Conservation (phyloP, 2,329 filamentous ascomycete genomes). For the Alternaria postmessia region DNA sequence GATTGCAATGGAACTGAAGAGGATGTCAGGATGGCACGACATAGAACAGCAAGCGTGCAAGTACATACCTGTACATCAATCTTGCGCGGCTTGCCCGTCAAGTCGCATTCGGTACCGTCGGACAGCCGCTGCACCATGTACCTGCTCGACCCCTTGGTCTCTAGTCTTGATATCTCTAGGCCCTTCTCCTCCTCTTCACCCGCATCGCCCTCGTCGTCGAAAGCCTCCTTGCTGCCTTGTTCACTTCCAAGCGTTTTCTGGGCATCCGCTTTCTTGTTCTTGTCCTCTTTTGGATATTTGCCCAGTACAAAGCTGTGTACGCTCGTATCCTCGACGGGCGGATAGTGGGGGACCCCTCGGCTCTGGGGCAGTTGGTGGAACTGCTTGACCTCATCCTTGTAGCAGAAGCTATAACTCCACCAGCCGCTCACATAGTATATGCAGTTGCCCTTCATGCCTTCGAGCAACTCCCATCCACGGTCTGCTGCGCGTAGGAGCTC, state of each 20-base stretch:
- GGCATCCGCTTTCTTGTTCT: conserved; percentile 31
- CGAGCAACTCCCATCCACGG: conserved; percentile 81
- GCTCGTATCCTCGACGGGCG: conserved; percentile 78
- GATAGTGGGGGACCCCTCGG: conserved; percentile 70
- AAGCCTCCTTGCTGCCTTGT: conserved; percentile 38
- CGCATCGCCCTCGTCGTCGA: conserved; percentile 42
- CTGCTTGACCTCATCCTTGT: conserved; percentile 85
- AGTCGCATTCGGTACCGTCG: conserved; percentile 83
- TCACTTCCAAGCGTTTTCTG: conserved; percentile 43
- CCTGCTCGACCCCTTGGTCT: conserved; percentile 81
- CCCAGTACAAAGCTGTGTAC: conserved; percentile 82
- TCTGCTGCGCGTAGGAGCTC: conserved; percentile 80
- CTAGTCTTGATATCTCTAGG: conserved; percentile 67
- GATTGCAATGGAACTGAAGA: conserved; percentile 74
- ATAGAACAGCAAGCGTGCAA: conserved; percentile 10
- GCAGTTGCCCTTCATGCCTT: conserved; percentile 78
- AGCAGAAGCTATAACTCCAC: conserved; percentile 98
- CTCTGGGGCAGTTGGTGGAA: conserved; percentile 83
- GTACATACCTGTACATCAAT: conserved; percentile 75
- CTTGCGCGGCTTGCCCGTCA: conserved; percentile 81
- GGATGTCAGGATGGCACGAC: conserved; percentile 9
- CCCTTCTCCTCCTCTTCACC: conserved; percentile 35
- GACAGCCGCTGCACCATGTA: conserved; percentile 85
- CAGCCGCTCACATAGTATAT: conserved; percentile 86
- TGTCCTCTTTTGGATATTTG: conserved; percentile 54